These are phyloP conservation scores for Calendula officinalis DNA, from an alignment of 129 eudicot species.

Conservation along the genomic window DNA sequence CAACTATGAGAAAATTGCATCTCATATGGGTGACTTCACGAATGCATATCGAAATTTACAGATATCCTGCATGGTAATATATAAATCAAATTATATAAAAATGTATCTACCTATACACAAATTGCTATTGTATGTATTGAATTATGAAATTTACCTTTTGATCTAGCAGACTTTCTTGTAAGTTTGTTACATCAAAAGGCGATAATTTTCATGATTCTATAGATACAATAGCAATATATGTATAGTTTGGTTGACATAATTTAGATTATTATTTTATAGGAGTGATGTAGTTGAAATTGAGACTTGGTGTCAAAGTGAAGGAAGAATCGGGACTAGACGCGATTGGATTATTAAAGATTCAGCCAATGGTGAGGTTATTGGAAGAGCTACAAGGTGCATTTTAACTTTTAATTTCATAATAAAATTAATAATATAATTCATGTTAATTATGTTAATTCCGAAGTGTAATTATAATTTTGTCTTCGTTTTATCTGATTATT, in stretches of 20 bases:
- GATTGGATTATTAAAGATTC: constrained; percentile 87
- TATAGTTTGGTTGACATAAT: neutral
- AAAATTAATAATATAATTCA: too few species aligned
- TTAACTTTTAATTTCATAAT: neutral
- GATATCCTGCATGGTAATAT: constrained; percentile 88
- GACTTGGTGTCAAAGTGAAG: constrained; percentile 99
- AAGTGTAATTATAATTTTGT: neutral
- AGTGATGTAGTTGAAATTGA: constrained; percentile 91
- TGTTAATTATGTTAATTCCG: too few species aligned
- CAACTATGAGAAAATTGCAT: constrained; percentile 79
- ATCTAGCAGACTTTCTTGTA: neutral
- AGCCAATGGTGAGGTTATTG: constrained; percentile 83
- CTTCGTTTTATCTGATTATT: neutral
- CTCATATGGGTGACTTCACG: constrained; percentile 98
- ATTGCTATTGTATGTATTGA: too few species aligned
- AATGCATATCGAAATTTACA: constrained; percentile 89
- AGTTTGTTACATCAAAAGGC: neutral
- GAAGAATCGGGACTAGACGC: constrained; percentile 90
- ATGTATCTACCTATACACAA: too few species aligned
- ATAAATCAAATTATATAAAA: too few species aligned
- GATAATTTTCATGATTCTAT: neutral
- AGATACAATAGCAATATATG: too few species aligned
- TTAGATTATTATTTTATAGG: constrained; percentile 40
- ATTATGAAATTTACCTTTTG: too few species aligned
- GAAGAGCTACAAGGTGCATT: constrained; percentile 88